These are phyloP conservation scores for Populus deltoides DNA, from an alignment of 345 rosid genomes.

Conservation along the genomic window DNA sequence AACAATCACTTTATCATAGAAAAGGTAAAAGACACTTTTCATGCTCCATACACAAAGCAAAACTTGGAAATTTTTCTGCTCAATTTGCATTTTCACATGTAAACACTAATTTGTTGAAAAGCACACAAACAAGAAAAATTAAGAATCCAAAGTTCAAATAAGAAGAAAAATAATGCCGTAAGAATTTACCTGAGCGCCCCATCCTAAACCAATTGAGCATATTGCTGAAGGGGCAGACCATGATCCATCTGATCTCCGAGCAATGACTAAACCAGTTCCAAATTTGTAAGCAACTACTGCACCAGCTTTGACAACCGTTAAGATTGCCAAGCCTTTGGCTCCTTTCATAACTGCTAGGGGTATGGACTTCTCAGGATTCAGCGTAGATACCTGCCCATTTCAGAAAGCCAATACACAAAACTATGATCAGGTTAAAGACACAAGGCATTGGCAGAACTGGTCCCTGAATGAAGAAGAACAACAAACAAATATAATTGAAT, in stretches of 20 bases:
- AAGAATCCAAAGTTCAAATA: too few species aligned
- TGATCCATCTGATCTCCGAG: slow-evolving; percentile 81
- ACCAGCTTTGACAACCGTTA: slow-evolving; percentile 95
- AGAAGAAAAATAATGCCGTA: too few species aligned
- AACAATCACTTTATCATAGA: not conserved
- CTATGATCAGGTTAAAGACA: not conserved
- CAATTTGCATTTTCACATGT: not conserved
- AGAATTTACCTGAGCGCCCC: slow-evolving; percentile 93
- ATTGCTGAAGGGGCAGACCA: slow-evolving; percentile 99
- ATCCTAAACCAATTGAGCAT: slow-evolving; percentile 76
- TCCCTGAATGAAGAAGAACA: not conserved
- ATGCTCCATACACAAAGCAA: not conserved
- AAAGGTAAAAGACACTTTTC: not conserved
- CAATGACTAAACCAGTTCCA: slow-evolving; percentile 84
- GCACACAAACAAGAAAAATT: not conserved
- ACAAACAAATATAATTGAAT: not conserved
- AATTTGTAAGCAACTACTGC: slow-evolving; percentile 71
- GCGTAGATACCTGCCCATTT: slow-evolving; percentile 56
- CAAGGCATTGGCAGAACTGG: not conserved
- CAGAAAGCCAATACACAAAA: not conserved
- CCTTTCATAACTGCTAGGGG: slow-evolving; percentile 73
- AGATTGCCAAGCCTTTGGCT: slow-evolving; percentile 84
- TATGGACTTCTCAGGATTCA: slow-evolving; percentile 83
- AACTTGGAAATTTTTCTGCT: not conserved
- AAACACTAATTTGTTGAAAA: not conserved